Evolutionary conservation across 2,329 filamentous ascomycete genomes (phyloP).

Genomic region (Aphanocladium album): DNA sequence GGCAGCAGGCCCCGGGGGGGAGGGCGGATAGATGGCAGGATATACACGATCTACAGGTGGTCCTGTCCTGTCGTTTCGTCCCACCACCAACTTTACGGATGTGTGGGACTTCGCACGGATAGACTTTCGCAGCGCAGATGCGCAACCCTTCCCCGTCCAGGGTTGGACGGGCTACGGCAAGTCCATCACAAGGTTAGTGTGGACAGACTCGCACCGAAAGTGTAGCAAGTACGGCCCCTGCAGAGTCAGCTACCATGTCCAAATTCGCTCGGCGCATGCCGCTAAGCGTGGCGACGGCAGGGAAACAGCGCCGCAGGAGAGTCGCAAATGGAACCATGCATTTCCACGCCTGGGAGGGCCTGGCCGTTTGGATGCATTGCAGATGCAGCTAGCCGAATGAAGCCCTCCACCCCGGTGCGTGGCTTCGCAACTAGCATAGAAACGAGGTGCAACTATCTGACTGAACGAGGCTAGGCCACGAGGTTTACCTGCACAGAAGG

Average conservation of each 20-base stretch:
- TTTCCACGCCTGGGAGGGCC: not conserved
- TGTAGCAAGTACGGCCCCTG: slow-evolving; percentile 6
- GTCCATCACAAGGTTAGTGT: not conserved
- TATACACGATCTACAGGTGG: slow-evolving; percentile 8
- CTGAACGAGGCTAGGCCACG: not conserved
- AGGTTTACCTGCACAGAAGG: not conserved
- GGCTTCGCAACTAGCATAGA: not conserved
- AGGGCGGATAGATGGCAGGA: not conserved
- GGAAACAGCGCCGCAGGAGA: not conserved
- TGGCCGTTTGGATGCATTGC: not conserved
- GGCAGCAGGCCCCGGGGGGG: not conserved
- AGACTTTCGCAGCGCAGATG: not conserved
- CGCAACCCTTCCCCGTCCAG: not conserved
- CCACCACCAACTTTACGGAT: not conserved
- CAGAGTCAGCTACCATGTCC: not conserved
- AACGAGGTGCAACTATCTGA: not conserved
- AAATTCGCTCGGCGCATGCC: not conserved
- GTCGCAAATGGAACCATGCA: not conserved
- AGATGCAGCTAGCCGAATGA: not conserved
- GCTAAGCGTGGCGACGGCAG: not conserved
- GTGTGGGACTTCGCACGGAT: slow-evolving; percentile 10
- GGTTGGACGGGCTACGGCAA: not conserved
- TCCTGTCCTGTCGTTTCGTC: slow-evolving; percentile 1
- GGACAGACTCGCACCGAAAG: not conserved
- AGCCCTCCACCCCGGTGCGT: not conserved